These are phyloP conservation scores for Teunomyces atbi DNA, from an alignment of 805 yeast species.

Conservation along the genomic window DNA sequence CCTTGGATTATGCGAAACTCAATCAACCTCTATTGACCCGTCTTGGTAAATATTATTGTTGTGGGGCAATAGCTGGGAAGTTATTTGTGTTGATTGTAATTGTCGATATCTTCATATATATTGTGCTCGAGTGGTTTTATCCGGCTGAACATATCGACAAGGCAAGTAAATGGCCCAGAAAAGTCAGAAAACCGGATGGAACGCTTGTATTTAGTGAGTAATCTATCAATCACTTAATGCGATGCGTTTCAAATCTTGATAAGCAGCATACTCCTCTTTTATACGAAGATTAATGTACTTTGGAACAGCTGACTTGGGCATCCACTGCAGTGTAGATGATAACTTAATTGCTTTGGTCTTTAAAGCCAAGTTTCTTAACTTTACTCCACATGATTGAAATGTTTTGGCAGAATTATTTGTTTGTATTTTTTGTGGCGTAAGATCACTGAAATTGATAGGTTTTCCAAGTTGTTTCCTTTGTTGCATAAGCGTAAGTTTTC, in stretches of 20 bases:
- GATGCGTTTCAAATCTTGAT: background rate
- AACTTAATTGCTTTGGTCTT: conserved; percentile 12
- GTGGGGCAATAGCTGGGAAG: conserved; percentile 85
- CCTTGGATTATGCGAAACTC: conserved; percentile 37
- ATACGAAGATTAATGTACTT: conserved; percentile 18
- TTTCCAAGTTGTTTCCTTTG: background rate
- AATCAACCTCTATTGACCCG: conserved; percentile 58
- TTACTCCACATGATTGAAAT: background rate
- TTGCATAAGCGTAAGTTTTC: conserved; percentile 25
- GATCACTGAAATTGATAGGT: background rate
- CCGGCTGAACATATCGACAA: conserved; percentile 71
- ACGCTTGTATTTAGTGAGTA: background rate
- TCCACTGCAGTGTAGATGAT: conserved; percentile 10
- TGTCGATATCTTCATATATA: conserved; percentile 68
- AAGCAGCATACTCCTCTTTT: conserved; percentile 14
- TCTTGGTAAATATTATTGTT: conserved; percentile 60
- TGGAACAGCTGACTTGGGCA: conserved; percentile 13
- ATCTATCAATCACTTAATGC: background rate
- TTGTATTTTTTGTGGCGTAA: background rate
- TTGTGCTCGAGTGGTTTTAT: conserved; percentile 63
- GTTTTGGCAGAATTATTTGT: background rate
- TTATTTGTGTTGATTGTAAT: conserved; percentile 77
- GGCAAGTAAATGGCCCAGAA: conserved; percentile 76
- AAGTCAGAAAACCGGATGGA: conserved; percentile 3
- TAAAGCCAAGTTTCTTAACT: conserved; percentile 10